Percentiles rank a stretch among this genome's conserved stretches.
Conservation (phyloP, 441 rosid genomes). For the Hypseocharis bilobata region DNA sequence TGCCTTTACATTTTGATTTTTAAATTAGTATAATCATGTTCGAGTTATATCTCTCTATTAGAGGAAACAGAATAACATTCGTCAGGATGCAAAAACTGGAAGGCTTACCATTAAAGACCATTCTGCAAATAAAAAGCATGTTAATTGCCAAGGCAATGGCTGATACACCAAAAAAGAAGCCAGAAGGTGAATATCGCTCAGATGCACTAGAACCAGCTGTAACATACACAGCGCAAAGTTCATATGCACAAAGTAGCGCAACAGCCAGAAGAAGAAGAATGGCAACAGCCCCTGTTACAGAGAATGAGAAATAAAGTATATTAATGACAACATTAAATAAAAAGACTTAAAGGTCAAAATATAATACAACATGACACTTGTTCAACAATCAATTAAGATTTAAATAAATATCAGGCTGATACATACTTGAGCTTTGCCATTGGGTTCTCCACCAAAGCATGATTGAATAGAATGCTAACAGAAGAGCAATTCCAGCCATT, state of each 20-base stretch:
- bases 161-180: conserved; percentile 96
- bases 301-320: conserved; percentile 4
- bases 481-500: conserved; percentile 96
- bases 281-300: conserved; percentile 78
- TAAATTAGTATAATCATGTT: conserved; percentile 15
- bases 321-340: not conserved
- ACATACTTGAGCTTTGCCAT: conserved; percentile 98
- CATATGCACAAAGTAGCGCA: conserved; percentile 89
- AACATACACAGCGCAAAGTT: conserved; percentile 94
- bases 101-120: conserved; percentile 91
- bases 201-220: conserved; percentile 87
- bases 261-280: conserved; percentile 96
- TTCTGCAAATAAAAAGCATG: conserved; percentile 96
- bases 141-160: conserved; percentile 95
- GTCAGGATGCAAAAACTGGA: conserved; percentile 16
- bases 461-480: conserved; percentile 92
- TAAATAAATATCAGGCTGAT: conserved; percentile 4
- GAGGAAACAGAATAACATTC: conserved; percentile 19
- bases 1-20: conserved; percentile 11
- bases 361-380: not conserved
- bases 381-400: not conserved
- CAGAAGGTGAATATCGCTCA: conserved; percentile 88
- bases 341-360: conserved; percentile 7
- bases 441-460: conserved; percentile 99
- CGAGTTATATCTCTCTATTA: conserved; percentile 14